Evolutionary conservation across 495 filamentous ascomycete genomes (phyloP).

Genomic region (Geopyxis carbonaria): DNA sequence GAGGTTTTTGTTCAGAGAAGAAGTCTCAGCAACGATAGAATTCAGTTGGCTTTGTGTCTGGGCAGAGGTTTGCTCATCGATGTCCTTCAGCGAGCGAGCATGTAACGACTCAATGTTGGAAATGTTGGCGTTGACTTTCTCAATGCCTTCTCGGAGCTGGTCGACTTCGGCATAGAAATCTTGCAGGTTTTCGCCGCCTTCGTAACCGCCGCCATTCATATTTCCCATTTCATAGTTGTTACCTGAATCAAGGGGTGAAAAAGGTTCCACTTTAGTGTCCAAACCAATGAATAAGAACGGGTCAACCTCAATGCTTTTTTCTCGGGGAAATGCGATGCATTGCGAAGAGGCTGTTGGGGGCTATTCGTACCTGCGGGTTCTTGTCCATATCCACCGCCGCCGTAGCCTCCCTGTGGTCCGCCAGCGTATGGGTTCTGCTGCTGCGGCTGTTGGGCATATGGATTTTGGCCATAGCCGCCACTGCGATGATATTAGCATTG

Average conservation of each 20-base stretch:
- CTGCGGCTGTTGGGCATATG: slow-evolving; percentile 35
- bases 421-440: slow-evolving; percentile 19
- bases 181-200: slow-evolving; percentile 28
- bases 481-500: too few relatives aligned
- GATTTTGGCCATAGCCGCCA: too few relatives aligned
- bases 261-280: slow-evolving; percentile 24
- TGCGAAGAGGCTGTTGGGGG: slow-evolving; percentile 9
- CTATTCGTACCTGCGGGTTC: slow-evolving; percentile 28
- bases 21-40: slow-evolving; percentile 47
- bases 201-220: slow-evolving; percentile 34
- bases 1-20: slow-evolving; percentile 59
- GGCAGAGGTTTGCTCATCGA: slow-evolving; percentile 35
- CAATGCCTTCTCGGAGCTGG: slow-evolving; percentile 61
- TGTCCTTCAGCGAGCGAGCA: slow-evolving; percentile 39
- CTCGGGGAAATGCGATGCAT: slow-evolving; percentile 21
- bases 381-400: slow-evolving; percentile 24
- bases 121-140: slow-evolving; percentile 51
- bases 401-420: slow-evolving; percentile 19
- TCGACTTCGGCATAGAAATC: slow-evolving; percentile 64
- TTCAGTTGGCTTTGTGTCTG: slow-evolving; percentile 42
- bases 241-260: slow-evolving; percentile 26
- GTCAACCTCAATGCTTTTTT: slow-evolving; percentile 13
- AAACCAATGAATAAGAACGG: slow-evolving; percentile 1
- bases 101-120: slow-evolving; percentile 42
- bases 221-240: slow-evolving; percentile 31